Evolutionary conservation across 2,329 filamentous ascomycete species (phyloP), one percentile per base, ranked within the genome.

Genomic region (Alternaria dauci): DNA sequence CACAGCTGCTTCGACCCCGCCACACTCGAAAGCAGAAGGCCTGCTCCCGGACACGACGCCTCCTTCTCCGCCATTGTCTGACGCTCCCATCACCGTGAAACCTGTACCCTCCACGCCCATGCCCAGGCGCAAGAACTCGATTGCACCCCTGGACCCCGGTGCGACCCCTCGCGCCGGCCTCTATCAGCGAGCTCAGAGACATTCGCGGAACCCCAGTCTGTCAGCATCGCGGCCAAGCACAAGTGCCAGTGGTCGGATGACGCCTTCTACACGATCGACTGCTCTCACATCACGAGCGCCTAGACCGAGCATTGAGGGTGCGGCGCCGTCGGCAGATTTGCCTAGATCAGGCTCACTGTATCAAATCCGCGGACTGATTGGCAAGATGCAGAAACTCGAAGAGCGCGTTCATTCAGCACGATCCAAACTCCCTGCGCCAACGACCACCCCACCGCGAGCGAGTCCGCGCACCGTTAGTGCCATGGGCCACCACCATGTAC

Each of bases 331-430:
- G 58, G 75, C 70, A 55, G 76, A 78, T 28, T 72, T 88, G 55
- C 85, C 87, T 44, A 83, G 86, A 62, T 89, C 88, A 30, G 85
- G 87, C 64, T 98, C 95, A 2, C 87, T 99, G 51, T 91, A 91
- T 67, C 95, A 99, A 77, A 96, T 99, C 73, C 92, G 94, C 66
- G 91, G 90, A 30, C 88, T 99, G 66, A 97, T 96, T 59, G 94
- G 93, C 28, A 95, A 98, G 81, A 97, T 98, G 93, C 93, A 97
- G 79, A 92, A 93, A 68, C 89, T 99, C 62, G 95, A 98, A 78
- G 92, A 95, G 65, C 88, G 95, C 44, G 94, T 99, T 9, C 93
- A 98, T 62, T 93, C 90, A 25, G 95, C 91, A 18, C 89, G 93
- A 69, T 97, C 94, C 39, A 97, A 95, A 79, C 86, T 99, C 20